A percentile compares a stretch with the other conserved stretches of the same genome.
These are phyloP conservation scores for Carex arenaria DNA, from an alignment of 202 grass and related monocot genomes.

Conservation along the genomic window DNA sequence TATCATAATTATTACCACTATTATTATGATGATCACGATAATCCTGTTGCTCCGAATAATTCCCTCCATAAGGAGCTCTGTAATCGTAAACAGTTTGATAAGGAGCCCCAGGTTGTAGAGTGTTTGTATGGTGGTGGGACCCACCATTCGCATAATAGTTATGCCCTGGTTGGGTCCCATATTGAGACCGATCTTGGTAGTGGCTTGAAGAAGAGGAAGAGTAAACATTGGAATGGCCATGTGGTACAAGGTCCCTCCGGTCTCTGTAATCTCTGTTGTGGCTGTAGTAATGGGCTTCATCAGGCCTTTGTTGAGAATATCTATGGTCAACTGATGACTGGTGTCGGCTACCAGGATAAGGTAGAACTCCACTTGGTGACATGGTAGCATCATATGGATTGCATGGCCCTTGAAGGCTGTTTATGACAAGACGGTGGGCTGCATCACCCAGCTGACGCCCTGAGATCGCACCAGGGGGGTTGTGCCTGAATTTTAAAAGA, in stretches of 20 bases:
- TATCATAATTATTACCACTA: conserved; percentile 33
- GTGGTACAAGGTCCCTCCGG: conserved; percentile 24
- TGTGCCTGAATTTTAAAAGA: conserved; percentile 41
- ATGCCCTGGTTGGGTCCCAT: not conserved
- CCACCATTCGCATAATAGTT: not conserved
- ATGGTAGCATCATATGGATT: conserved; percentile 45
- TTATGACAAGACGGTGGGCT: conserved; percentile 72
- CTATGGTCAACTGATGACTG: conserved; percentile 22
- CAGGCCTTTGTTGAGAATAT: conserved; percentile 22
- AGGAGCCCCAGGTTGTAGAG: conserved; percentile 27
- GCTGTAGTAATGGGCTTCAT: conserved; percentile 23
- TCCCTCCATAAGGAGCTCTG: conserved; percentile 20
- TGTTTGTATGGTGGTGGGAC: conserved; percentile 24
- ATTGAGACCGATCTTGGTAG: conserved; percentile 36
- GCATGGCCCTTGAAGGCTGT: conserved; percentile 69
- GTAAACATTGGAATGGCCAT: conserved; percentile 31
- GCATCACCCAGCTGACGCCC: conserved; percentile 75
- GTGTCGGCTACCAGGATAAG: conserved; percentile 36
- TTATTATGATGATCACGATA: conserved; percentile 36
- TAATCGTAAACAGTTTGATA: conserved; percentile 30
- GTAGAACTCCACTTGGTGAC: conserved; percentile 26
- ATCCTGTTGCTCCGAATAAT: conserved; percentile 30
- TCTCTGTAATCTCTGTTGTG: conserved; percentile 34
- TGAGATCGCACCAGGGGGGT: conserved; percentile 58
- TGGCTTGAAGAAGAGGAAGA: conserved; percentile 32